A percentile compares a stretch with the other conserved stretches of the same genome.
Conservation (phyloP, 257 asterid species). For the Leptodermis oblonga region DNA sequence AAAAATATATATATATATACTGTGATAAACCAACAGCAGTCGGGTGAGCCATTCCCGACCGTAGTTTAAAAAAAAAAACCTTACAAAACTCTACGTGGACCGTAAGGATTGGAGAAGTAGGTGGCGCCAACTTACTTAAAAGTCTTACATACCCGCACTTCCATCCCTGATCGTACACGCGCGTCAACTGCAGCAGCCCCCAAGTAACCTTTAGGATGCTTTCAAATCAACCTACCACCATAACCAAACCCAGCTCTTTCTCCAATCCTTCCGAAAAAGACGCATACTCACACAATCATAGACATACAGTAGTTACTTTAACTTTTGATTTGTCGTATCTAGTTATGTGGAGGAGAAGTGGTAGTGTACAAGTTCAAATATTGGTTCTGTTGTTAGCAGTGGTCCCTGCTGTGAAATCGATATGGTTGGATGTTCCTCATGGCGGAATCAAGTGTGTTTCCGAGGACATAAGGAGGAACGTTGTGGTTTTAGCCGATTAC, state of each 20-base stretch:
- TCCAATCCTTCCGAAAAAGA: background rate
- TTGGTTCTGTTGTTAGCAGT: constrained; percentile 24
- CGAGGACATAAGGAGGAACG: constrained; percentile 61
- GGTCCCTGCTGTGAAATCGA: constrained; percentile 47
- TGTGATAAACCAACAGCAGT: no score
- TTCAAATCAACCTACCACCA: background rate
- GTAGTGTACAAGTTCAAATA: constrained; percentile 26
- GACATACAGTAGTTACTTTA: background rate
- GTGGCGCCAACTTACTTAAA: no score
- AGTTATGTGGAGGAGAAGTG: constrained; percentile 14
- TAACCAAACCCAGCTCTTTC: background rate
- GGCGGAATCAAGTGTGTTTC: constrained; percentile 76
- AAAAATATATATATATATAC: no score
- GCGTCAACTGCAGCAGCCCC: background rate
- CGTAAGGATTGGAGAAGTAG: no score
- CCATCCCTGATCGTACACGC: background rate
- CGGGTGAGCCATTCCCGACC: no score
- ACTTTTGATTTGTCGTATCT: background rate
- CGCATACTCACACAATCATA: background rate
- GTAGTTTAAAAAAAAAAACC: no score
- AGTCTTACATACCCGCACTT: no score
- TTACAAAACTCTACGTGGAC: no score
- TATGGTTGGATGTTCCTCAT: constrained; percentile 72
- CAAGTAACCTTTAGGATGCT: background rate
- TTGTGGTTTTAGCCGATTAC: constrained; percentile 78